Conservation (phyloP, 2,329 filamentous ascomycete species). For the Fusarium sp. region DNA sequence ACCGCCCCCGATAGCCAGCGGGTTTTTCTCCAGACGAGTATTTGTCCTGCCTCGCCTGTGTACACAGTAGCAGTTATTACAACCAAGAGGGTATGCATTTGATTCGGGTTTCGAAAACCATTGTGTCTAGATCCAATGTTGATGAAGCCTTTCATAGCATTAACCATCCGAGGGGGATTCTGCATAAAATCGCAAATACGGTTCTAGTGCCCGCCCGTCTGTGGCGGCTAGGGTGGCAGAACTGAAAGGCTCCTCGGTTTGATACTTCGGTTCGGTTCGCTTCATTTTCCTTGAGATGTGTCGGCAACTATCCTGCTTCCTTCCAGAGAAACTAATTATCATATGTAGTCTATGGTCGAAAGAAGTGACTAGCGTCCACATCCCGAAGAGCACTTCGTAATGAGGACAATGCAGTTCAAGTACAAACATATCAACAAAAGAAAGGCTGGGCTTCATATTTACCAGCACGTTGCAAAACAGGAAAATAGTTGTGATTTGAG, state of each 20-base stretch:
- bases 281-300: not conserved
- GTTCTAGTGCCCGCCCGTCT: no score
- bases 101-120: not conserved
- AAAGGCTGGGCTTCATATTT: not conserved
- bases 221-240: not conserved
- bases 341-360: not conserved
- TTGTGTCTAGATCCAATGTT: not conserved
- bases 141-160: not conserved
- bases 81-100: not conserved
- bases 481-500: not conserved
- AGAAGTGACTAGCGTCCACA: not conserved
- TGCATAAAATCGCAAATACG: not conserved
- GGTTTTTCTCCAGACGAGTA: not conserved
- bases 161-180: not conserved
- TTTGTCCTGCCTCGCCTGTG: not conserved
- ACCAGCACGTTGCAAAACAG: not conserved
- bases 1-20: not conserved
- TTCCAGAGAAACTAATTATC: not conserved
- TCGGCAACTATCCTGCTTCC: not conserved
- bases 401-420: not conserved
- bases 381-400: not conserved
- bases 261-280: conserved; percentile 4
- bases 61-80: not conserved
- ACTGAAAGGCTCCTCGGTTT: not conserved
- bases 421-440: not conserved